Evolutionary conservation across 345 rosid species (phyloP).

Genomic region (Toxicodendron radicans): DNA sequence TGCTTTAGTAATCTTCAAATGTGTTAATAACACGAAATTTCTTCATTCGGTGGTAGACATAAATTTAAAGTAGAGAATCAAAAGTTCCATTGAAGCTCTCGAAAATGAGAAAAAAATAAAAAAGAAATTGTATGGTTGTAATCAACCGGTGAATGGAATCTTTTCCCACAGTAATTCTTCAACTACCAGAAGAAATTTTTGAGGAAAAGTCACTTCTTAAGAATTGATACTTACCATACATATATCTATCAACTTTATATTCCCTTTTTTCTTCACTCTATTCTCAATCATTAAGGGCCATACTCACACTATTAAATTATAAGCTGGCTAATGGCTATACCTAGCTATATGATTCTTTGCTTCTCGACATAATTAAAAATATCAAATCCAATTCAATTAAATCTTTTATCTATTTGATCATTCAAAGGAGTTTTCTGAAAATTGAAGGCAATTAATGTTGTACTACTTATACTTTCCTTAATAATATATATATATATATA

Average conservation of each 20-base stretch:
- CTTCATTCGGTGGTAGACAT: conserved; percentile 8
- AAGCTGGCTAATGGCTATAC: no score
- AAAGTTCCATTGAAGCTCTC: conserved; percentile 13
- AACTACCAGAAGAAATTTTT: not conserved
- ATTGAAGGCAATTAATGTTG: no score
- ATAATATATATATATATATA: no score
- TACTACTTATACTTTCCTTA: no score
- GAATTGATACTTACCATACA: not conserved
- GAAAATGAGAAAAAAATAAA: conserved; percentile 3
- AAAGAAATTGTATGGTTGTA: conserved; percentile 13
- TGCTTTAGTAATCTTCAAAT: conserved; percentile 9
- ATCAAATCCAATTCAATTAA: no score
- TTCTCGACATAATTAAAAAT: no score
- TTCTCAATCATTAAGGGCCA: no score
- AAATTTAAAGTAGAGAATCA: conserved; percentile 12
- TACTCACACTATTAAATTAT: no score
- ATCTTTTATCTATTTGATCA: no score
- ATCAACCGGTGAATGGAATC: conserved; percentile 8
- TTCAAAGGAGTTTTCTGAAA: no score
- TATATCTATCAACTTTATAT: not conserved
- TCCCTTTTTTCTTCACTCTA: not conserved
- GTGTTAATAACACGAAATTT: conserved; percentile 12
- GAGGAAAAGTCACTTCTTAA: not conserved
- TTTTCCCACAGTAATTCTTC: not conserved
- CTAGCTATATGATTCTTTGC: no score